Percentiles rank a stretch among this genome's conserved stretches.
Evolutionary conservation across 352 stramenopile species (phyloP).

Genomic region (Phytophthora syringae): DNA sequence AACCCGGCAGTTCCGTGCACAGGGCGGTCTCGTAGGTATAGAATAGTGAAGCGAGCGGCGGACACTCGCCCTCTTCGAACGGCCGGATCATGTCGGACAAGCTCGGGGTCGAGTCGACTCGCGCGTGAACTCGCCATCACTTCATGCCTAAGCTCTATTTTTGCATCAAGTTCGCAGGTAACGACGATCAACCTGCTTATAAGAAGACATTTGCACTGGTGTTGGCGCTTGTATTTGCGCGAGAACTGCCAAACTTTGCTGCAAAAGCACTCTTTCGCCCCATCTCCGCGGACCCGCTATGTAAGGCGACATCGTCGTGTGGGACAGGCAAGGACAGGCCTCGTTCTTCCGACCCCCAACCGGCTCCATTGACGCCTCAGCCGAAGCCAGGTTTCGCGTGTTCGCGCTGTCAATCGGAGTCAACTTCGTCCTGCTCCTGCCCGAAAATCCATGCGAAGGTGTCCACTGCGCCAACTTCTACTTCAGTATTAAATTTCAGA

Average conservation of each 20-base stretch:
- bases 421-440: background rate
- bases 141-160: background rate
- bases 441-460: background rate
- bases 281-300: no score
- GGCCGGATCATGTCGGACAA: slow-evolving; percentile 28
- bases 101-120: background rate
- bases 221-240: no score
- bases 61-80: slow-evolving; percentile 8
- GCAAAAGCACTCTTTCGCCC: no score
- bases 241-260: no score
- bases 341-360: background rate
- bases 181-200: background rate
- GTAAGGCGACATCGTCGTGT: background rate
- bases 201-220: no score
- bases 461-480: no score
- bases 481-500: no score
- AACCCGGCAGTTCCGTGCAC: slow-evolving; percentile 29
- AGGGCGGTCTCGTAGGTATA: slow-evolving; percentile 29
- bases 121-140: slow-evolving; percentile 2
- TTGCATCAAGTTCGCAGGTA: no score
- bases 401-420: slow-evolving; percentile 11
- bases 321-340: background rate
- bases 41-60: slow-evolving; percentile 1
- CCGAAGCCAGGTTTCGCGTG: background rate
- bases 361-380: background rate